phyloP scores from a whole-genome alignment of 2,329 filamentous ascomycete genomes.

The Aspergillus persii region DNA sequence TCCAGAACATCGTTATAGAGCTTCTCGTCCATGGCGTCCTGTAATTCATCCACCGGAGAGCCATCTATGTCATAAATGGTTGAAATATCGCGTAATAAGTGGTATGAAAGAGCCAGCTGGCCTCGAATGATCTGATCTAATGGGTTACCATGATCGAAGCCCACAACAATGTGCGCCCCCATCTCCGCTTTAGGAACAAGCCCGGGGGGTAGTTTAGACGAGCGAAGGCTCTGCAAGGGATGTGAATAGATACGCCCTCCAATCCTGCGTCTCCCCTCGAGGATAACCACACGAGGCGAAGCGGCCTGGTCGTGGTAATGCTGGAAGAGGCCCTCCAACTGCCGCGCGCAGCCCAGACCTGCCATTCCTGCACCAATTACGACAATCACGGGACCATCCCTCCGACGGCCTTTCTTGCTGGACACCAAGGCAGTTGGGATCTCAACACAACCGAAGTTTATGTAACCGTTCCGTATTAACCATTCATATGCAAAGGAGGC shows the following conservation, averaged over 20 bases:
- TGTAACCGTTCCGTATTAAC: conserved; percentile 86
- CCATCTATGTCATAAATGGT: conserved; percentile 77
- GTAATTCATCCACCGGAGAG: conserved; percentile 67
- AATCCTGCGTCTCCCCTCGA: conserved; percentile 84
- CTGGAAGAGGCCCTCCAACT: conserved; percentile 79
- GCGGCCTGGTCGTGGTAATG: conserved; percentile 72
- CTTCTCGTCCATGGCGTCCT: conserved; percentile 82
- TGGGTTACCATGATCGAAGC: conserved; percentile 93
- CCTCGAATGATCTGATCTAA: conserved; percentile 87
- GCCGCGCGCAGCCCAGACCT: conserved; percentile 85
- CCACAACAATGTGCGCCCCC: conserved; percentile 97
- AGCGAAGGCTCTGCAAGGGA: conserved; percentile 60
- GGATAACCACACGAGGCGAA: conserved; percentile 69
- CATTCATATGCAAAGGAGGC: conserved; percentile 89
- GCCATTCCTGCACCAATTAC: conserved; percentile 94
- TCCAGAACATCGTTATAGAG: conserved; percentile 95
- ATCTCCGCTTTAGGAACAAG: conserved; percentile 83
- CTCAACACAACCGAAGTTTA: conserved; percentile 92
- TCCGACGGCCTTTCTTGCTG: conserved; percentile 42
- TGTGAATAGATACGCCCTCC: conserved; percentile 93
- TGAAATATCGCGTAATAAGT: conserved; percentile 73
- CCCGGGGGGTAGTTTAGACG: conserved; percentile 50
- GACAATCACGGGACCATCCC: conserved; percentile 68
- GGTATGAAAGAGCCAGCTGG: conserved; percentile 83
- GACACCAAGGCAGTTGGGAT: conserved; percentile 52